Evolutionary conservation across 805 yeast species (phyloP), one percentile per base, ranked within the genome.

Genomic region (Suhomyces emberorum): DNA sequence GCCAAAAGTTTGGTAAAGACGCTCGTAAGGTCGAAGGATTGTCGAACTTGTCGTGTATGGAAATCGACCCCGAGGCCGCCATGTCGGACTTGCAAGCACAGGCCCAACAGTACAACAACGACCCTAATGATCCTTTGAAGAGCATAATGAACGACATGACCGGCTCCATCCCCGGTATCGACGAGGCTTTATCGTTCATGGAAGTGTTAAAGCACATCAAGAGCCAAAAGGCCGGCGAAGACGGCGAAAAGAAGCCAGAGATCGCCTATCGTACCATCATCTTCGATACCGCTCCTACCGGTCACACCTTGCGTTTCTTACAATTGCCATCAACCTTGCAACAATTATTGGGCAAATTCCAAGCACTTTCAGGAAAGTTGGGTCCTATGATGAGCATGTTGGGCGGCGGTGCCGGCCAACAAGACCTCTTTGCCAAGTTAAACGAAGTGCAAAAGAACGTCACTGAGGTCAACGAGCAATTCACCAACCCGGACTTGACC

Each of bases 281-380:
- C 48, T 93, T 93, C 55, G 99, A 93, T 62, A 93, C 99, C n/a
- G 98, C 99, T 0, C 99, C 99, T 51, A 93, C 99, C 0, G 99
- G 99, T 24, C 99, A 93, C 64, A 93, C 98, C 2, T 71, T 93
- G 51, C 79, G 99, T 54, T 93, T 93, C 62, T 72, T 93, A 59
- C 96, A 89, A 63, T 77, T 93, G 54, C 99, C 99, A 25, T 77
- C 95, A 19, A 89, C 96, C 3, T 69, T 93, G 43, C 95, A 88
- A 51, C 88, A 87, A 59, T 74, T 95, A 24, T 72, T 93, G 49
- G 81, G 83, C 33, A 93, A 91, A 57, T 81, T 93, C 59, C 81
- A 88, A 52, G 95, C 88, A 51, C 74, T 93, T 38, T 80, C 91
- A 28, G 83, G 89, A 10, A 79, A 77, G 54, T 76, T 93, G 51